Evolutionary conservation across 2,329 filamentous ascomycete species (phyloP).

Genomic region (Epichloe hybrida): DNA sequence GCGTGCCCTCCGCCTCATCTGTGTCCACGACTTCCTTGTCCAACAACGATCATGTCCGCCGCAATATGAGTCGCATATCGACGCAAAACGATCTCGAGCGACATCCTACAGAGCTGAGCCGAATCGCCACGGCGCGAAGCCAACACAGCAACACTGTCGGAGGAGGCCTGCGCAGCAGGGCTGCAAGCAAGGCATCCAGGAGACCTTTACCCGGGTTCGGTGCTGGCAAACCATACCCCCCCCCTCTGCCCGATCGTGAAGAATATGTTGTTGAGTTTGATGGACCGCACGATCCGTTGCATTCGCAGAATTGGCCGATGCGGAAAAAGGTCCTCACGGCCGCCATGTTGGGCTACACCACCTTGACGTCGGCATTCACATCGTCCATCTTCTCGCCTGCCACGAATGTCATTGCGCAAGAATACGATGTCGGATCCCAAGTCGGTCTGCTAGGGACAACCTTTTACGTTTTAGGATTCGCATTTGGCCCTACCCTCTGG

Average conservation of each 20-base stretch:
- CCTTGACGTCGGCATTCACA: conserved; percentile 56
- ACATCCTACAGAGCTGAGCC: conserved; percentile 53
- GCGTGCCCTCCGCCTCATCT: conserved; percentile 41
- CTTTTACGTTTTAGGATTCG: conserved; percentile 59
- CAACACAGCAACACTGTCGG: conserved; percentile 67
- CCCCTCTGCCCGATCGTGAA: conserved; percentile 54
- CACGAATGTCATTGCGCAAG: conserved; percentile 38
- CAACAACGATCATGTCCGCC: conserved; percentile 20
- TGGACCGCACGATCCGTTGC: conserved; percentile 67
- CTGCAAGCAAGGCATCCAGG: conserved; percentile 32
- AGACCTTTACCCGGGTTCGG: conserved; percentile 57
- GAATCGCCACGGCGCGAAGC: conserved; percentile 56
- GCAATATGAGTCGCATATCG: conserved; percentile 43
- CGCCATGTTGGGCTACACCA: conserved; percentile 59
- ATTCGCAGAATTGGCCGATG: conserved; percentile 77
- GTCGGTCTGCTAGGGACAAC: conserved; percentile 53
- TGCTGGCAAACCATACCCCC: conserved; percentile 61
- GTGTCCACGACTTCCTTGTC: conserved; percentile 35
- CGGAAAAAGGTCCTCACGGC: conserved; percentile 62
- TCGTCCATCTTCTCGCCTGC: conserved; percentile 64
- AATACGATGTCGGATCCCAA: conserved; percentile 48
- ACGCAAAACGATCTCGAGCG: conserved; percentile 56
- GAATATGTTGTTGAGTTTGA: conserved; percentile 79
- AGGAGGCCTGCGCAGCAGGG: conserved; percentile 22
- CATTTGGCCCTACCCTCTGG: conserved; percentile 57